These are phyloP conservation scores for Raddia distichophylla DNA, from an alignment of 176 grass and related monocot genomes.

Conservation along the genomic window DNA sequence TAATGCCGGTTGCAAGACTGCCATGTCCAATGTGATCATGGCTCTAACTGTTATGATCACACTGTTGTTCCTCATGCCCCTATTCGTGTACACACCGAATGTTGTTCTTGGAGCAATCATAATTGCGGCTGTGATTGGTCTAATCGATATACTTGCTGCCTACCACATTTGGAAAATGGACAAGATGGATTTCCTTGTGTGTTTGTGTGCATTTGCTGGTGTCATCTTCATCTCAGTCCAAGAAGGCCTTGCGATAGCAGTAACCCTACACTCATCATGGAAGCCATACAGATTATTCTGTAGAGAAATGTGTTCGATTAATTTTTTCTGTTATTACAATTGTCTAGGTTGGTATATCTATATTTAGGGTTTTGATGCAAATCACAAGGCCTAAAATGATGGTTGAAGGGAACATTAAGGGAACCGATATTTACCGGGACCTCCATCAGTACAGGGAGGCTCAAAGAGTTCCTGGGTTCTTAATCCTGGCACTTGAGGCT, in stretches of 20 bases:
- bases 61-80: conserved; percentile 82
- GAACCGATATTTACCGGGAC: conserved; percentile 83
- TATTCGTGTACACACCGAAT: conserved; percentile 89
- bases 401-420: conserved; percentile 72
- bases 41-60: conserved; percentile 90
- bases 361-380: conserved; percentile 85
- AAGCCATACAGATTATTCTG: neutral
- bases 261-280: conserved; percentile 30
- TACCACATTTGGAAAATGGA: conserved; percentile 96
- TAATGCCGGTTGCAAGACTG: conserved; percentile 92
- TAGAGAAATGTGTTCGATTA: neutral
- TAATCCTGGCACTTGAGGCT: conserved; percentile 84
- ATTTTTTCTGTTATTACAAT: neutral
- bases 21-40: conserved; percentile 94
- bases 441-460: conserved; percentile 88
- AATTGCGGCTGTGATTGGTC: conserved; percentile 74
- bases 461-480: conserved; percentile 80
- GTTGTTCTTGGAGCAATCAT: conserved; percentile 93
- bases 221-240: conserved; percentile 95
- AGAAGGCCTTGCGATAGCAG: conserved; percentile 87
- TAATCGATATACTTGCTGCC: conserved; percentile 71
- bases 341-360: conserved; percentile 75
- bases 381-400: conserved; percentile 85
- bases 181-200: conserved; percentile 93
- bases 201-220: conserved; percentile 80